Base-by-base conservation (phyloP, 768 basidiomycete genomes). In the Termitomyces sp. region DNA sequence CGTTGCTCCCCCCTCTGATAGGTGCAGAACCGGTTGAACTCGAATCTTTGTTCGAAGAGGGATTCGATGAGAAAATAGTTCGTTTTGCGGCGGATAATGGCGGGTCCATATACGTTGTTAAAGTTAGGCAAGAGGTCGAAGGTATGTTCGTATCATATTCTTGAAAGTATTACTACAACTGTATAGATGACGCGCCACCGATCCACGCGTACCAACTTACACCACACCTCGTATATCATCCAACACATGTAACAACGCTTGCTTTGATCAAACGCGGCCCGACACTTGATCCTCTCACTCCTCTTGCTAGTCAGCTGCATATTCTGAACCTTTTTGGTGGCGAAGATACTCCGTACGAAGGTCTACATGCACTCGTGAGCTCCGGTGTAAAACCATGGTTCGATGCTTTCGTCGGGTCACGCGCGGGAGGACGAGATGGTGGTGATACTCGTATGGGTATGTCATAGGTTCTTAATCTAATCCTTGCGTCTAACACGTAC, bases 311-410 rank as follows among this genome's bases (percentile, higher is more conserved):
- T 2, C 96, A 99, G 69, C 79, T 98, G 12, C 94, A 97, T 63
- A 87, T 98, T 57, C 77, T 98, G 47, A 98, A 95, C 65, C 80
- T 98, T 16, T 98, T 92, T 64, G 90, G 88, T 24, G 87, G 88
- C 14, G 90, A 91, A 46, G 87, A 90, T 59, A 92, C 90, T 1
- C 94, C 96, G 0, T 99, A 98, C 67, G 96, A 98, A 72, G 91
- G 92, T 67, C 73, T 99, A 30, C 96, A 98, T 69, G 92, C 94
- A 10, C 83, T 99, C 22, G 93, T 99, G 18, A 97, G 95, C 67
- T 87, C 83, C 56, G 97, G 92, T 63, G 94, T 99, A 28, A 96
- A 98, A 64, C 95, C 95, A 0, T 98, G 93, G 88, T 98, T 99
- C 66, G 95, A 98, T 71, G 94, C 96, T 16, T 98, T 96, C 66